Conservation (phyloP, 2,329 filamentous ascomycete genomes). For the Verticillium klebahnii region DNA sequence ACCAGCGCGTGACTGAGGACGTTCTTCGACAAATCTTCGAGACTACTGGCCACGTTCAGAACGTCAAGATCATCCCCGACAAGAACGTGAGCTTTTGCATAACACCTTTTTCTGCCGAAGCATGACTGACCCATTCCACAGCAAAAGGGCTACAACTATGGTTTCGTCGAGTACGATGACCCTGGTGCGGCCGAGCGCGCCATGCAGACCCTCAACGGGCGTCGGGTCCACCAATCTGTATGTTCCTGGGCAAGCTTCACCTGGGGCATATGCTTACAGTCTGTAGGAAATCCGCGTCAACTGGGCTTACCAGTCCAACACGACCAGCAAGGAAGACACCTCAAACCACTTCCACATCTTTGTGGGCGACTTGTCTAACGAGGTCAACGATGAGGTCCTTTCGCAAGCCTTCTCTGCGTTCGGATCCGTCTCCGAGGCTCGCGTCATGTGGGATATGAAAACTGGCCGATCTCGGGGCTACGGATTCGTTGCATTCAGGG, state of each 20-base stretch:
- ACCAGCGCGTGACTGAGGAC: conserved; percentile 93
- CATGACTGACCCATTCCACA: neutral
- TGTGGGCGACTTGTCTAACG: conserved; percentile 94
- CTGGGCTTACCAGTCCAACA: conserved; percentile 99
- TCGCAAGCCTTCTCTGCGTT: conserved; percentile 94
- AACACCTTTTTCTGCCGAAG: neutral
- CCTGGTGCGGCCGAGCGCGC: conserved; percentile 93
- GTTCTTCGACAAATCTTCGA: conserved; percentile 97
- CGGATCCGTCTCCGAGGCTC: conserved; percentile 91
- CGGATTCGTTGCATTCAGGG: conserved; percentile 95
- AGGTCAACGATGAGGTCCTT: conserved; percentile 95
- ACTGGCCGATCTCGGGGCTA: conserved; percentile 96
- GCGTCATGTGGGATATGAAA: conserved; percentile 99
- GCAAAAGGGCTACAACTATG: conserved; percentile 92
- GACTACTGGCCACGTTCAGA: conserved; percentile 96
- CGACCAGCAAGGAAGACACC: conserved; percentile 89
- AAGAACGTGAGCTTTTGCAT: conserved; percentile 73
- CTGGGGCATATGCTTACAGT: neutral
- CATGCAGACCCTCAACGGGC: conserved; percentile 94
- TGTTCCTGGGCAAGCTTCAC: conserved; percentile 25
- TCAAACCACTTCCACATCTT: conserved; percentile 99
- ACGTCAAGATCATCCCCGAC: conserved; percentile 98
- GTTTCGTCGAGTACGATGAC: conserved; percentile 98
- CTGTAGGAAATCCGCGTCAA: conserved; percentile 93
- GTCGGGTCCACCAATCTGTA: conserved; percentile 93